Base-by-base conservation (phyloP, 1,284 basidiomycete genomes). In the Cutaneotrichosporon daszewskae region DNA sequence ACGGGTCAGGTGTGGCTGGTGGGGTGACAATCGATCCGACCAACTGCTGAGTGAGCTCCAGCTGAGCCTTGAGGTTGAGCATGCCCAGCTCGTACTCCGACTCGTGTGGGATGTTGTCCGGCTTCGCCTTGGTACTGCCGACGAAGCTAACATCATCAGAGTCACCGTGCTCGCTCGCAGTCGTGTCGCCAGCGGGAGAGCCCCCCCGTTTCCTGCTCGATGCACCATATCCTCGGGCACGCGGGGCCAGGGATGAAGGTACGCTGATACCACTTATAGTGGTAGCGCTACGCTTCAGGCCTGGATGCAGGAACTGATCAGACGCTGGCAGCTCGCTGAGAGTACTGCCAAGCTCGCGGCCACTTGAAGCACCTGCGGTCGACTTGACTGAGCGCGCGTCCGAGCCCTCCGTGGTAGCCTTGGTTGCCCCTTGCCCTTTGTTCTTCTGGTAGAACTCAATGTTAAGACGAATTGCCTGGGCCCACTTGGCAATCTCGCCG, bases 401-500 rank as follows among this genome's bases (percentile, higher is more conserved):
- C 11, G 46, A 43, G 9, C 31, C 31, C 22, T 44, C 47, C 14
- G 24, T 27, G 12, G 16, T 14, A 13, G 37, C 32, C 12, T 6
- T n/a, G 3, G 32, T 17, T 22, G 13, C 10, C 16, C 26, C 24
- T 11, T 29, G 19, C 19, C 27, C 35, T 34, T 47, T 1, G 47
- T 47, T 43, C 33, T 62, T 57, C 32, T 56, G 60, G 41, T 66
- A 70, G 75, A 79, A 83, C 26, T 88, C 84, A 48, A 89, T 83
- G 55, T 82, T 84, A 60, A 79, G 79, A 20, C 73, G 72, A 36
- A 94, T 77, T 0, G 83, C 83, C 49, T 85, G 81, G 0, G 79
- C 79, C 90, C 90, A 95, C n/a, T 87, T 77, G 3, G 83, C 78
- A 3, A 88, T 87, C 67, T 95, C 90, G 3, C 86, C 85, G 0